Base-by-base conservation (phyloP, 2,329 filamentous ascomycete genomes). In the Sphaceloma murrayae region DNA sequence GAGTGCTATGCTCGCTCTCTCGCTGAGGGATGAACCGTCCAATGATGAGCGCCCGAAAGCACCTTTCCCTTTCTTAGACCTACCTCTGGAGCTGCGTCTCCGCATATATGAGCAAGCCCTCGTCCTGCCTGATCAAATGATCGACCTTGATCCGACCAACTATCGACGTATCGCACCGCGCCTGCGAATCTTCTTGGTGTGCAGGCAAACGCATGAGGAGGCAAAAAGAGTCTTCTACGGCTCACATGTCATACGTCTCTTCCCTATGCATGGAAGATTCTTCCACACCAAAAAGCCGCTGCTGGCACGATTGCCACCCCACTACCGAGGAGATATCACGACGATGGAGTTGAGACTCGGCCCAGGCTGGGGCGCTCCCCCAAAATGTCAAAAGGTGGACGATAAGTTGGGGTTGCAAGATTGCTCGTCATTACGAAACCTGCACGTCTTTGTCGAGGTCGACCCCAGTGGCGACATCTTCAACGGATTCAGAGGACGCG, bases 211-310 rank as follows among this genome's bases (percentile, higher is more conserved):
- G 30, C 74, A 82, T 54, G 57, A 61, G 11, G 82, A 86, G 59
- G 77, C 80, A 1, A 73, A 75, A 1, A 71, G 78, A 52, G 67
- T 72, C 49, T 82, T 85, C 58, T 85, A 82, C 62, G 74, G 73
- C 56, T 34, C 36, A 6, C 72, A 74, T 43, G 68, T 72, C 0
- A 73, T 82, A 43, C 77, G 80, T 45, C 59, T 87, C 26, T 86
- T 85, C 54, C 79, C 80, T 9, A 77, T 72, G 3, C 67, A 73
- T 4, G 77, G 77, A 33, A 70, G 73, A 29, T 78, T 80, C 62
- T 83, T 83, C 66, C 81, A 85, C 62, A 78, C 77, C 21, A 84
- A 84, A 63, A 76, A 75, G 52, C 82, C 82, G 1, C 67, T 88
- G 0, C 67, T 88, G 19, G 73, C 78, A 4, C 77, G 82, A 13